Base-by-base conservation (phyloP, 192 early-diverging fungal genomes). In the Coemansia sp. region DNA sequence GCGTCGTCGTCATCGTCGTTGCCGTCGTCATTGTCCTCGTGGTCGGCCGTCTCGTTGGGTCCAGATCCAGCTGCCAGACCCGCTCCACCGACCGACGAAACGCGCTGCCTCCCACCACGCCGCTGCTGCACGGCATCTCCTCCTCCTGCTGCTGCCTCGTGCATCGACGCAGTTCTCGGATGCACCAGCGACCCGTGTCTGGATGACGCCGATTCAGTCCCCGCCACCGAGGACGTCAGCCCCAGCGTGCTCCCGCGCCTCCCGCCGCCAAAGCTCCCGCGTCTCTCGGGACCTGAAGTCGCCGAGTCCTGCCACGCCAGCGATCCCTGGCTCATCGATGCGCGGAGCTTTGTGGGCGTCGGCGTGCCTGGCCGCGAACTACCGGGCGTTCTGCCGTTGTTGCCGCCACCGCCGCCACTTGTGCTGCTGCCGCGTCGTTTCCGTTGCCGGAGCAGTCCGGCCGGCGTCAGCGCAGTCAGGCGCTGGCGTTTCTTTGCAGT, bases 401-500 rank as follows among this genome's bases (percentile, higher is more conserved):
- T 56, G 17, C 25, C 13, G 12, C 41, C 9, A 6, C 40, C 16
- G 19, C 16, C 10, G 19, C 16, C 10, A 69, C 39, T 16, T 65
- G 44, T 25, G 41, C 38, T 63, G 14, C 75, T 69, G 20, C 61
- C 64, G 13, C 77, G 72, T 16, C 63, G 55, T 63, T 80, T 80
- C 43, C 72, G 68, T 40, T 80, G 77, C 11, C 69, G 72, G 55
- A 71, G 48, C 0, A 71, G 40, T 11, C 66, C 72, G 7, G 61
- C 45, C 0, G 77, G 77, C n/a, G 72, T 80, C 16, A 75, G 55
- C 2, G 71, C 54, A 1, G 65, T 64, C 38, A 73, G 65, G 7
- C 77, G 71, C 16, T 59, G 57, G 46, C 71, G 64, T 51, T 79
- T 79, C 64, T 79, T 79, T 7, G 58, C n/a, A 44, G 20, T 22